Evolutionary conservation across 2,329 filamentous ascomycete genomes (phyloP).

Genomic region (Celoporthe dispersa): DNA sequence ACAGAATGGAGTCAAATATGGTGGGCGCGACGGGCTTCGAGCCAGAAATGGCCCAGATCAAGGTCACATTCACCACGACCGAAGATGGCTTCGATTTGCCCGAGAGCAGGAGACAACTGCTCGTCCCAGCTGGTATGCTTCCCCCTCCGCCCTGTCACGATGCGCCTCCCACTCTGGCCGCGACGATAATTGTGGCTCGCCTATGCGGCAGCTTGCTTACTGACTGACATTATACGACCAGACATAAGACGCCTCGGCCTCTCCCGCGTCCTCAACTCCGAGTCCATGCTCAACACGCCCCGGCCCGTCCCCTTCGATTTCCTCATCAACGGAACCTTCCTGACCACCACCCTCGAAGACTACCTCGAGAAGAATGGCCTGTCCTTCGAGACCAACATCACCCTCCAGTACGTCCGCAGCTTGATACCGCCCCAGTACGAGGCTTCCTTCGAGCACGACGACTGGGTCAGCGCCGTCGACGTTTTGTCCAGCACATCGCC

Average conservation of each 20-base stretch:
- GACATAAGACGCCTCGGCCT: constrained; percentile 73
- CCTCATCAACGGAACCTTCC: constrained; percentile 89
- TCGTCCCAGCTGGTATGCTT: constrained; percentile 62
- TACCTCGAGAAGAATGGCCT: constrained; percentile 86
- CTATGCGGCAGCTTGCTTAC: neutral
- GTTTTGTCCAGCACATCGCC: constrained; percentile 71
- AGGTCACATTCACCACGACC: constrained; percentile 69
- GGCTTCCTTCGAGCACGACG: constrained; percentile 93
- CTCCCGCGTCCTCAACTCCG: constrained; percentile 72
- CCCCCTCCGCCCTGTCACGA: constrained; percentile 21
- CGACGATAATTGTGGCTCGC: constrained; percentile 13
- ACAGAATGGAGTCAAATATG: constrained; percentile 33
- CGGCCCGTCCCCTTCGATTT: constrained; percentile 86
- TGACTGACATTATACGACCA: constrained; percentile 34
- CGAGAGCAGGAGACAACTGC: constrained; percentile 63
- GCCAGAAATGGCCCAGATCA: constrained; percentile 56
- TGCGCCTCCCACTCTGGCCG: neutral
- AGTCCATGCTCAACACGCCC: constrained; percentile 69
- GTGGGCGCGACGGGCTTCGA: constrained; percentile 35
- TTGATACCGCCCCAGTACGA: constrained; percentile 87
- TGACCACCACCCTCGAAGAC: constrained; percentile 87
- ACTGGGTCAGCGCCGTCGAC: constrained; percentile 92
- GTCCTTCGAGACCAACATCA: constrained; percentile 84
- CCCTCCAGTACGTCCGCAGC: constrained; percentile 91
- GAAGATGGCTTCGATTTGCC: constrained; percentile 66